Evolutionary conservation across 2,329 filamentous ascomycete genomes (phyloP).

Genomic region (Kalaharituber pfeilii): DNA sequence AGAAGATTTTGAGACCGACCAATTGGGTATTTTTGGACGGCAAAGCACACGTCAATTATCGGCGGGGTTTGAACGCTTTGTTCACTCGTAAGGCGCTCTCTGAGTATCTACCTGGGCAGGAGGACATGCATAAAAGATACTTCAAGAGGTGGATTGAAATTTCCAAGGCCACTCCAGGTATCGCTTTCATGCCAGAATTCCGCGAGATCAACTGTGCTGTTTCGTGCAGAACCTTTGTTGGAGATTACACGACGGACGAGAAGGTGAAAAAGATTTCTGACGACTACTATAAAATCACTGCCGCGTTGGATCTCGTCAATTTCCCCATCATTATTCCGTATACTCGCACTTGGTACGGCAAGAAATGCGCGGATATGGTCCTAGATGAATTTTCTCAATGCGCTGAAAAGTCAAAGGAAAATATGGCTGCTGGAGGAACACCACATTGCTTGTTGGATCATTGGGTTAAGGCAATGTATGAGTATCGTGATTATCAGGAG

Average conservation of each 20-base stretch:
- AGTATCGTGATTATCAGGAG: constrained; percentile 66
- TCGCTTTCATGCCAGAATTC: constrained; percentile 80
- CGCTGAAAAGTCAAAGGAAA: constrained; percentile 79
- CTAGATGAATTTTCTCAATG: constrained; percentile 78
- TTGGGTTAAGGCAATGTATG: constrained; percentile 78
- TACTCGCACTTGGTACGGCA: constrained; percentile 93
- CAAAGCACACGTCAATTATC: constrained; percentile 87
- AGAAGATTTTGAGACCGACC: constrained; percentile 76
- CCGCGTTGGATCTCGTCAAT: constrained; percentile 90
- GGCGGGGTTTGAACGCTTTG: constrained; percentile 84
- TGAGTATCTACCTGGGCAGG: constrained; percentile 75
- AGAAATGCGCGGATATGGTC: constrained; percentile 87
- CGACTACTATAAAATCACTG: constrained; percentile 94
- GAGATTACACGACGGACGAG: constrained; percentile 82
- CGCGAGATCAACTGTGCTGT: constrained; percentile 90
- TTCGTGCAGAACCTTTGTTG: constrained; percentile 91
- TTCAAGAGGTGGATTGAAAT: constrained; percentile 62
- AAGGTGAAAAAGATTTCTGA: constrained; percentile 86
- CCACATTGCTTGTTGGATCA: constrained; percentile 87
- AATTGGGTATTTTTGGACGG: constrained; percentile 98
- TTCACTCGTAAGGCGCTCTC: constrained; percentile 85
- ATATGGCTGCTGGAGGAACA: constrained; percentile 75
- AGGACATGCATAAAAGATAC: constrained; percentile 78
- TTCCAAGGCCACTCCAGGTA: constrained; percentile 57
- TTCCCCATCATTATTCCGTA: constrained; percentile 92